phyloP scores from a whole-genome alignment of 306 rosid species.

The Prunus dulcis region DNA sequence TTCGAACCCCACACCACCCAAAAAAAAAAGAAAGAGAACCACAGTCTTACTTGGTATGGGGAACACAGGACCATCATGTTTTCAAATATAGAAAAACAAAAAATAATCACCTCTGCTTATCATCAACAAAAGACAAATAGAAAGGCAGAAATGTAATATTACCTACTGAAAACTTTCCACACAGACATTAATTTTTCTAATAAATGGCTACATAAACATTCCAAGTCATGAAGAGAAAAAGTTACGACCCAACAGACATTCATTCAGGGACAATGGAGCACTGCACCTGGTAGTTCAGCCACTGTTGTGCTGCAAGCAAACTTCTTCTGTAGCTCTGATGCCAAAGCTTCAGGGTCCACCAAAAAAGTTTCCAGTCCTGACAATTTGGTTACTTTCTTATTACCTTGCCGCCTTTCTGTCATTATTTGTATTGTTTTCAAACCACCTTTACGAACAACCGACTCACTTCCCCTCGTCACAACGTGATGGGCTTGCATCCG shows the following conservation, averaged over 20 bases:
- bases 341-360: constrained; percentile 81
- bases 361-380: constrained; percentile 82
- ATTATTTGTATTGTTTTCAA: constrained; percentile 75
- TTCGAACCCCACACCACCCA: no score
- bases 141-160: not conserved
- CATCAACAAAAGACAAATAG: not conserved
- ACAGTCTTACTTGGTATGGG: not conserved
- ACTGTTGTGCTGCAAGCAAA: constrained; percentile 92
- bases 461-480: constrained; percentile 79
- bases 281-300: constrained; percentile 79
- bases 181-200: not conserved
- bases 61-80: not conserved
- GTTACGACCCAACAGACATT: not conserved
- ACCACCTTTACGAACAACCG: constrained; percentile 84
- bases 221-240: not conserved
- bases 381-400: constrained; percentile 87
- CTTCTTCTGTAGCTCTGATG: constrained; percentile 91
- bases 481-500: constrained; percentile 92
- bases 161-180: not conserved
- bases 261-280: not conserved
- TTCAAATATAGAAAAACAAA: not conserved
- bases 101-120: not conserved
- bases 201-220: not conserved
- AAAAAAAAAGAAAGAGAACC: not conserved
- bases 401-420: constrained; percentile 92